Conservation (phyloP, 768 basidiomycete genomes). For the Mycena kentingensis region DNA sequence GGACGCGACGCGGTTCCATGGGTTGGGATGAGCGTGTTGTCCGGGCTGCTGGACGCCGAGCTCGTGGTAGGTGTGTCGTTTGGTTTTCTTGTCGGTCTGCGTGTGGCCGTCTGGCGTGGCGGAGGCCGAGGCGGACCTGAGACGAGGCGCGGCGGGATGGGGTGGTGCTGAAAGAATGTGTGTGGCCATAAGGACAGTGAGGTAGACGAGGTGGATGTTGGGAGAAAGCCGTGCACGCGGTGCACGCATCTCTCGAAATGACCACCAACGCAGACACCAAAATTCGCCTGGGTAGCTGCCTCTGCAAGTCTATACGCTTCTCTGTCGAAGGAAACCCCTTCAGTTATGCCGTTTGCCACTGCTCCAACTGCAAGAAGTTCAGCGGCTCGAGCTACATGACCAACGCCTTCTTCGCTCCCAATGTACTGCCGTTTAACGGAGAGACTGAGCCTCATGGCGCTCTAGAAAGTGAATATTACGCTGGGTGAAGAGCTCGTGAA, state of each 20-base stretch:
- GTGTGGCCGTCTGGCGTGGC: not conserved
- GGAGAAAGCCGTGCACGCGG: not conserved
- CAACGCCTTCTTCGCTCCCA: conserved; percentile 29
- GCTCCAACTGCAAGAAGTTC: conserved; percentile 29
- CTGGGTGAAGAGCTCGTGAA: conserved; percentile 26
- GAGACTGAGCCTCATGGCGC: conserved; percentile 20
- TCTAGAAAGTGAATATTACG: conserved; percentile 28
- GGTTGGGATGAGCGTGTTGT: not conserved
- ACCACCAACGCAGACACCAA: not conserved
- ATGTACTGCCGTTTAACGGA: conserved; percentile 24
- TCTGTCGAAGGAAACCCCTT: conserved; percentile 20
- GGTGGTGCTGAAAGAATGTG: not conserved
- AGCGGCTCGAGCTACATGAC: conserved; percentile 29
- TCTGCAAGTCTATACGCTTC: conserved; percentile 17
- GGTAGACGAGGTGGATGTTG: not conserved
- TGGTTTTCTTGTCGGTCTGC: conserved; percentile 26
- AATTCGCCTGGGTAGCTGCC: conserved; percentile 15
- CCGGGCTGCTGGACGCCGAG: not conserved
- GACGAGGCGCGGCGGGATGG: not conserved
- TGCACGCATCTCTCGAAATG: not conserved
- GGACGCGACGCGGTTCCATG: conserved; percentile 10
- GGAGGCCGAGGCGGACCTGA: not conserved
- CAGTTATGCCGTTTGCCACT: conserved; percentile 25
- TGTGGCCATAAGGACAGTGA: not conserved
- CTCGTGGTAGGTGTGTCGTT: conserved; percentile 16